Conservation (phyloP, 331 rosid genomes). For the Quercus phellos region DNA sequence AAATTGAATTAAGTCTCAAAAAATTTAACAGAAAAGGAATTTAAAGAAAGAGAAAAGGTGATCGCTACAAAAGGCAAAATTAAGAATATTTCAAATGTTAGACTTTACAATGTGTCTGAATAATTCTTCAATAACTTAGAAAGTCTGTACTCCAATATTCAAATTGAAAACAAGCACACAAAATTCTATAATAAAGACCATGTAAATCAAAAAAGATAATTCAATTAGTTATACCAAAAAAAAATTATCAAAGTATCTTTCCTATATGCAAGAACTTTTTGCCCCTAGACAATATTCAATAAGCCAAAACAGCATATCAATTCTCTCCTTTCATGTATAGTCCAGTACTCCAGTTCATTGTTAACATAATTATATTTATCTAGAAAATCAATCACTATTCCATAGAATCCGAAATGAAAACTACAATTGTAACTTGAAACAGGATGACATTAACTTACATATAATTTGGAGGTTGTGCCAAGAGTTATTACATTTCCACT, state of each 20-base stretch:
- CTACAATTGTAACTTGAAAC: background rate
- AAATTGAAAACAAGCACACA: background rate
- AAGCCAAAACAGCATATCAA: background rate
- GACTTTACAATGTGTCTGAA: background rate
- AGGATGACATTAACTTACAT: conserved; percentile 45
- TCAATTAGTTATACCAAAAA: background rate
- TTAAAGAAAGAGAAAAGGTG: background rate
- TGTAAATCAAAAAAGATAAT: background rate
- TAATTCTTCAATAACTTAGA: background rate
- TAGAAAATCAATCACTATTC: background rate
- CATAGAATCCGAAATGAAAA: background rate
- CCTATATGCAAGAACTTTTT: background rate
- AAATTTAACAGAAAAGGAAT: background rate
- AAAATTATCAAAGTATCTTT: background rate
- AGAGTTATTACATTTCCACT: conserved; percentile 86
- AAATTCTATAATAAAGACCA: background rate
- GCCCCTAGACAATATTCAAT: background rate
- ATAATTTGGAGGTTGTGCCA: conserved; percentile 78
- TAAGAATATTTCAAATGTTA: background rate
- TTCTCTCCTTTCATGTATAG: background rate
- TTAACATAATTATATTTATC: background rate
- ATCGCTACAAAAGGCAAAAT: background rate
- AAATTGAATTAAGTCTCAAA: background rate
- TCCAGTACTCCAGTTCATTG: background rate
- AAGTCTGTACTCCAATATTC: background rate